These are phyloP conservation scores for Trichosporon coremiiforme DNA, from an alignment of 1,284 basidiomycete genomes.

Conservation along the genomic window DNA sequence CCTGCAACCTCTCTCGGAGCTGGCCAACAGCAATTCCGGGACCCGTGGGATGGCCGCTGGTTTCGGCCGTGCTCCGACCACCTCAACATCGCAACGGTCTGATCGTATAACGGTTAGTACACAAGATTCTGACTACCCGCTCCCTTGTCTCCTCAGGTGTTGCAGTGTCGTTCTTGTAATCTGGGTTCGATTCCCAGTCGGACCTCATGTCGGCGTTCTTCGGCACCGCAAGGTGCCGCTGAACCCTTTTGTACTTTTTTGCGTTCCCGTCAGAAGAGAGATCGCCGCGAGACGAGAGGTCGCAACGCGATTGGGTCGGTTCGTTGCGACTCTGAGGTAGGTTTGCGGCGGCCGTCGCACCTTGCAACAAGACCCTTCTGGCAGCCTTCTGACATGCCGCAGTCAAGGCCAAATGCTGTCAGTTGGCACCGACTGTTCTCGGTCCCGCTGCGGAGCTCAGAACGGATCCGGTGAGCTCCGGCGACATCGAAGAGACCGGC, in stretches of 20 bases:
- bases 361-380: no score
- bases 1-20: no score
- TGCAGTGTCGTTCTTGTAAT: conserved; percentile 8
- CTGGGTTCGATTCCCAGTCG: conserved; percentile 14
- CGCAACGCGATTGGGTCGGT: no score
- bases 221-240: background rate
- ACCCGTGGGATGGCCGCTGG: background rate
- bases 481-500: background rate
- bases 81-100: background rate
- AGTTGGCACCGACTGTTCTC: no score
- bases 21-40: background rate
- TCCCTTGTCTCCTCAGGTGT: background rate
- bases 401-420: no score
- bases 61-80: background rate
- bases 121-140: background rate
- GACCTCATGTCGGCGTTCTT: background rate
- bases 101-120: conserved; percentile 14
- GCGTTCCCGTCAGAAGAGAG: no score
- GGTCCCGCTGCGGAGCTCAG: background rate
- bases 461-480: background rate
- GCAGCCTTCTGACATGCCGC: no score
- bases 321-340: no score
- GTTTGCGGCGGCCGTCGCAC: no score
- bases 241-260: background rate
- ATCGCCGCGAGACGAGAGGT: no score